Conservation (phyloP, 2,329 filamentous ascomycete genomes). For the Hypoxylon sp. region DNA sequence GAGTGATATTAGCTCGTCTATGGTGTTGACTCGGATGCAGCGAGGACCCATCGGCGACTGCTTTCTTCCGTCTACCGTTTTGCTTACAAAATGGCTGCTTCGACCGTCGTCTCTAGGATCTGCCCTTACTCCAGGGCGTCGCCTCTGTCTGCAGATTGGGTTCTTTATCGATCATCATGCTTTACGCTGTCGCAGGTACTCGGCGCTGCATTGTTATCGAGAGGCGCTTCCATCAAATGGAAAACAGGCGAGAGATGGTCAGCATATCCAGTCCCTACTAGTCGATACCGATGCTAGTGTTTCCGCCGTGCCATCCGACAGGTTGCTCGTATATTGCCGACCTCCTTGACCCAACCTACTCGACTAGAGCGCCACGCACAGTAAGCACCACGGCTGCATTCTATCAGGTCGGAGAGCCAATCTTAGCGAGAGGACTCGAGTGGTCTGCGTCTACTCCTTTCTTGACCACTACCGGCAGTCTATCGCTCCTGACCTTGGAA, state of each 20-base stretch:
- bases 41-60: conserved; percentile 10
- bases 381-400: background rate
- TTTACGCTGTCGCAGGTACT: conserved; percentile 12
- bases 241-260: background rate
- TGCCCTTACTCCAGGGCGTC: conserved; percentile 2
- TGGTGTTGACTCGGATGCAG: background rate
- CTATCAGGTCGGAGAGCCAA: background rate
- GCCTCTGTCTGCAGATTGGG: background rate
- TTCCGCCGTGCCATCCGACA: conserved; percentile 3
- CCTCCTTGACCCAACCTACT: conserved; percentile 1
- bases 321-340: conserved; percentile 4
- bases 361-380: background rate
- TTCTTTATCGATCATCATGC: conserved; percentile 1
- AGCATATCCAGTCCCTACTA: background rate
- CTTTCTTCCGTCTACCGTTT: conserved; percentile 5
- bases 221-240: background rate
- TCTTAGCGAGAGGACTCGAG: conserved; percentile 12
- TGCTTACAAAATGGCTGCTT: conserved; percentile 1
- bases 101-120: conserved; percentile 11
- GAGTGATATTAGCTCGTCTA: background rate
- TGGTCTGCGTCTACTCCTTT: background rate
- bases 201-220: background rate
- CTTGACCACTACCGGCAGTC: no score
- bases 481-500: conserved; percentile 1
- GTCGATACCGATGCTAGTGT: conserved; percentile 1